Conservation (phyloP, 1,284 basidiomycete species). For the Quambalaria eucalypti region DNA sequence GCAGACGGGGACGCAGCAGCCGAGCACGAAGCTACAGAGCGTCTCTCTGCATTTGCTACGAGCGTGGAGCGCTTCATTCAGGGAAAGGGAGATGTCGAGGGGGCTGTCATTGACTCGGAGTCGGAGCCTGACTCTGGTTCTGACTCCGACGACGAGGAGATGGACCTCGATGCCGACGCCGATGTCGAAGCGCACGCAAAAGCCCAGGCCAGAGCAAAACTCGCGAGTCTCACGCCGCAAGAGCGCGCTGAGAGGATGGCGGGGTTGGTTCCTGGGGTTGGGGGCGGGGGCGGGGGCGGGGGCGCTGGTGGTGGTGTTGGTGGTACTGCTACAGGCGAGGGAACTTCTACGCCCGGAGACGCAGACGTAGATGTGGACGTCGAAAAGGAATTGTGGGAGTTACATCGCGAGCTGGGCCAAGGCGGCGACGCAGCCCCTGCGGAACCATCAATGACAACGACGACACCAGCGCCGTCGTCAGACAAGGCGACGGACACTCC, state of each 20-base stretch:
- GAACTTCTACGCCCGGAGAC: too few relatives aligned
- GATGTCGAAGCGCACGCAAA: conserved; percentile 24
- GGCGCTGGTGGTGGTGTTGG: too few relatives aligned
- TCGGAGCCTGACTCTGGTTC: conserved; percentile 5
- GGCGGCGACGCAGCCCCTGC: too few relatives aligned
- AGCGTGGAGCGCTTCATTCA: conserved; percentile 34
- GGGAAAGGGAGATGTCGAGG: conserved; percentile 27
- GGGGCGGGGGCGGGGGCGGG: too few relatives aligned
- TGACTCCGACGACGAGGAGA: conserved; percentile 40
- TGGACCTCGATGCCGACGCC: conserved; percentile 34
- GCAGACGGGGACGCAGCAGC: not conserved
- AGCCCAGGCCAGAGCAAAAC: conserved; percentile 1
- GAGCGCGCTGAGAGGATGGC: conserved; percentile 3
- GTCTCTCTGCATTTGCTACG: conserved; percentile 23
- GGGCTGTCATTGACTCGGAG: conserved; percentile 26
- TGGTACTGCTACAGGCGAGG: too few relatives aligned
- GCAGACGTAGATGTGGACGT: too few relatives aligned
- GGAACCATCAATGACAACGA: too few relatives aligned
- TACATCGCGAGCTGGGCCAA: too few relatives aligned
- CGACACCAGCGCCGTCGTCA: too few relatives aligned
- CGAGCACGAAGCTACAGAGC: conserved; percentile 9
- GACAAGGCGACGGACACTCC: too few relatives aligned
- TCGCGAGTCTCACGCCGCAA: not conserved
- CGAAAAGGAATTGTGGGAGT: too few relatives aligned
- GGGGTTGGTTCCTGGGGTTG: conserved; percentile 2